Base-by-base conservation (phyloP, 2,329 filamentous ascomycete species). In the Clonostachys byssicola region DNA sequence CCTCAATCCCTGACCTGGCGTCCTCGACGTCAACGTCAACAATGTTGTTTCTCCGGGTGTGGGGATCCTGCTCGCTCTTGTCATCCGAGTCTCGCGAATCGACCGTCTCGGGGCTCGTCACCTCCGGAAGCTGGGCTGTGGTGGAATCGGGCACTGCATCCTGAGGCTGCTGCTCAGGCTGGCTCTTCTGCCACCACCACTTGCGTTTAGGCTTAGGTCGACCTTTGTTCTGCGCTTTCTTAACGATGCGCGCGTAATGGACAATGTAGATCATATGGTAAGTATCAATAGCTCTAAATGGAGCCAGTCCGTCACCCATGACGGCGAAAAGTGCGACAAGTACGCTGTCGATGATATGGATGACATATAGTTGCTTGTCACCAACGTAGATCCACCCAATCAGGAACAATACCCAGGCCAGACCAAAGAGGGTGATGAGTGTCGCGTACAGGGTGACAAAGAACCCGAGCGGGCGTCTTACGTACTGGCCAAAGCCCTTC, bases 341-440 rank as follows among this genome's bases (percentile, higher is more conserved):
- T 30, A 86, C 73, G 54, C 85, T 83, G 65, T 89, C 85, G 53
- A 89, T 87, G 43, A 88, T 66, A 51, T 88, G 82, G 55, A 88
- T 80, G 36, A 80, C 64, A 52, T 88, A 92, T 5, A 81, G 69
- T 61, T 92, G 86, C 56, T 77, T 74, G 33, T 81, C 80, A 17
- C 87, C 88, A 17, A 92, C 85, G 52, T 90, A 91, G 60, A 94
- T 89, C 89, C 89, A 95, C 43, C 85, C 88, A 61, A 95, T 95
- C 47, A 95, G 72, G 67, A 92, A 94, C n/a, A 95, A 77, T 2
- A 95, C 89, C 90, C 89, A 95, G 0, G 88, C 88, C 12, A 92
- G 74, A 58, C 89, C 89, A 56, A 95, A 95, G 0, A 92, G 73
- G 0, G 89, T 94, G 56, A 95, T 92, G 17, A 92, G 73, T 1